Evolutionary conservation across 768 basidiomycete genomes (phyloP).

Genomic region (Mycena albidolilacea): DNA sequence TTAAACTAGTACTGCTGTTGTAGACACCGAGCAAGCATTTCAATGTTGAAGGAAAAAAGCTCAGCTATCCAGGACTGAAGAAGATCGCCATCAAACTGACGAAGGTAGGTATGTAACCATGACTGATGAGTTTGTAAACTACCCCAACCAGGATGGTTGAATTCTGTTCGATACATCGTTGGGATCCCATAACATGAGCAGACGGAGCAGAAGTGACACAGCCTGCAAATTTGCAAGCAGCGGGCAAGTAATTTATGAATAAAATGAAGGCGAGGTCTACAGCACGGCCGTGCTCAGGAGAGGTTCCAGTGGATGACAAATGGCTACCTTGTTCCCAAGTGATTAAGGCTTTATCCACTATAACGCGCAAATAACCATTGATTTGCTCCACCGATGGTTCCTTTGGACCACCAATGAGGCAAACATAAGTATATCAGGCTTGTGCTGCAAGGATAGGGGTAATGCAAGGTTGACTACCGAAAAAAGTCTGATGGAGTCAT

Average conservation of each 20-base stretch:
- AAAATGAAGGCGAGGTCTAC: conserved; percentile 21
- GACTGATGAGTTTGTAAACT: too few relatives aligned
- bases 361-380: conserved; percentile 42
- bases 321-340: conserved; percentile 35
- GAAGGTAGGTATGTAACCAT: too few relatives aligned
- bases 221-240: conserved; percentile 41
- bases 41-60: too few relatives aligned
- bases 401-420: conserved; percentile 45
- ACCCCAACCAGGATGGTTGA: conserved; percentile 34
- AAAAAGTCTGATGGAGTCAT: conserved; percentile 45
- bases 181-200: conserved; percentile 41
- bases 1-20: too few relatives aligned
- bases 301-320: conserved; percentile 28
- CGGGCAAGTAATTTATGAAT: conserved; percentile 48
- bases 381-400: conserved; percentile 43
- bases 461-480: conserved; percentile 48
- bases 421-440: conserved; percentile 47
- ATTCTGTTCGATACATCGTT: conserved; percentile 30
- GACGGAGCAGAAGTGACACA: conserved; percentile 44
- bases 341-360: conserved; percentile 44
- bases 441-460: conserved; percentile 43
- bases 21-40: too few relatives aligned
- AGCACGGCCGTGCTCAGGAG: not conserved
- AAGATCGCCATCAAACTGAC: too few relatives aligned
- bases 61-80: too few relatives aligned